Conservation (phyloP, 164 flowering plant species). For the Liriodendron chinense region DNA sequence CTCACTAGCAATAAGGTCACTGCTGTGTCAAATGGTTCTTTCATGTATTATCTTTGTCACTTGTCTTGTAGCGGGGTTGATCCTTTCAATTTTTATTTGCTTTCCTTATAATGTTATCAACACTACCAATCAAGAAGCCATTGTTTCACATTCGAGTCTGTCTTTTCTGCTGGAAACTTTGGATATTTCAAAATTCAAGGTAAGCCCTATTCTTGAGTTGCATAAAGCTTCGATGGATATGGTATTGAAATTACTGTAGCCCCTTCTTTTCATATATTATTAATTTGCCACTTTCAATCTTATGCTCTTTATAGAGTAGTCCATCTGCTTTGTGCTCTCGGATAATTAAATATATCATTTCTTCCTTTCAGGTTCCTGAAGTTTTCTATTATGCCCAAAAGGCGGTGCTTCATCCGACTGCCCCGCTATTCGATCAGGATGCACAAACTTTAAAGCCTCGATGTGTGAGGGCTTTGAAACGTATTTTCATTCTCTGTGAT, state of each 20-base stretch:
- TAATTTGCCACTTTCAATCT: background rate
- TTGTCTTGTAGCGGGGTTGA: no score
- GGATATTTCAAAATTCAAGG: no score
- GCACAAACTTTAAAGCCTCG: conserved; percentile 55
- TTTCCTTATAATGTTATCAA: no score
- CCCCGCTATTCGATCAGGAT: conserved; percentile 74
- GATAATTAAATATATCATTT: background rate
- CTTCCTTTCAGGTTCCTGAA: conserved; percentile 68
- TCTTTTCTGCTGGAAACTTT: no score
- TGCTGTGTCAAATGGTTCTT: no score
- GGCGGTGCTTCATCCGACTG: conserved; percentile 76
- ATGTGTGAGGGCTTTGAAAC: conserved; percentile 66
- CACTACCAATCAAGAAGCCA: no score
- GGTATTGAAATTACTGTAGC: background rate
- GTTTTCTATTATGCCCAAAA: conserved; percentile 98
- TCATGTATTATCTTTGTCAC: no score
- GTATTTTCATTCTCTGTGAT: conserved; percentile 77
- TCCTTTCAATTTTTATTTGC: no score
- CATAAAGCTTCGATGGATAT: background rate
- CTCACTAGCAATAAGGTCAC: no score
- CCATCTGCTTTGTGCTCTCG: background rate
- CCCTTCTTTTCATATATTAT: background rate
- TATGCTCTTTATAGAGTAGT: background rate
- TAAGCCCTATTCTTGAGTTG: background rate
- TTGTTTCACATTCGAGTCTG: no score